phyloP scores from a whole-genome alignment of 2,329 filamentous ascomycete genomes.

The Claviceps monticola region DNA sequence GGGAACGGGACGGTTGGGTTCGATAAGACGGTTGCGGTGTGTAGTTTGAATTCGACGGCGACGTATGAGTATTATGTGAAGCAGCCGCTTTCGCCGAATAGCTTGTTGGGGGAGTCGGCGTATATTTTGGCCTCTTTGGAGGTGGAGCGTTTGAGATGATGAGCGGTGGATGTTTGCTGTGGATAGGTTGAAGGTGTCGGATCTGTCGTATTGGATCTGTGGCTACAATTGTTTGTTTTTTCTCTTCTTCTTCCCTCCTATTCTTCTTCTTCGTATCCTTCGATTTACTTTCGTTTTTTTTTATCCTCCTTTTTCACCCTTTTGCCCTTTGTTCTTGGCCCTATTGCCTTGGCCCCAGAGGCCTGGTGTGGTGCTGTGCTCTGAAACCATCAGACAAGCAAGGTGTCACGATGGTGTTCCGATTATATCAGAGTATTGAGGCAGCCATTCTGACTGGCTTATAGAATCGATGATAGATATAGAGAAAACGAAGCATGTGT shows the following conservation, averaged over 20 bases:
- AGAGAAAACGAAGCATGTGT: too few species aligned
- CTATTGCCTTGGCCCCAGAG: not conserved
- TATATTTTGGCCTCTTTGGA: constrained; percentile 25
- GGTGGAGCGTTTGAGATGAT: constrained; percentile 12
- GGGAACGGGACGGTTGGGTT: constrained; percentile 28
- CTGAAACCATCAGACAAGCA: not conserved
- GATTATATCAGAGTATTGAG: too few species aligned
- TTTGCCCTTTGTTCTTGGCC: not conserved
- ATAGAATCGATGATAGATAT: too few species aligned
- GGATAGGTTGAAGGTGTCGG: too few species aligned
- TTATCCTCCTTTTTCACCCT: not conserved
- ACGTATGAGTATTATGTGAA: constrained; percentile 25
- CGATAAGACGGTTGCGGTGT: constrained; percentile 24
- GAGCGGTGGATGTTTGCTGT: not conserved
- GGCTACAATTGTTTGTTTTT: not conserved
- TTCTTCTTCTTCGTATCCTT: not conserved
- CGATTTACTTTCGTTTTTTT: not conserved
- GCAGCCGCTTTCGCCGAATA: constrained; percentile 23
- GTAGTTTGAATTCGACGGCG: constrained; percentile 28
- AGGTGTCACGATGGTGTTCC: not conserved
- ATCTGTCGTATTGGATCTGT: too few species aligned
- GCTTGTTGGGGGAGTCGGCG: constrained; percentile 22
- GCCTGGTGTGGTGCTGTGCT: not conserved
- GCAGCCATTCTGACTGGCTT: too few species aligned
- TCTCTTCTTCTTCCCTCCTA: not conserved